These are phyloP conservation scores for Pouteria campechiana DNA, from an alignment of 179 eudicot genomes.

Conservation along the genomic window DNA sequence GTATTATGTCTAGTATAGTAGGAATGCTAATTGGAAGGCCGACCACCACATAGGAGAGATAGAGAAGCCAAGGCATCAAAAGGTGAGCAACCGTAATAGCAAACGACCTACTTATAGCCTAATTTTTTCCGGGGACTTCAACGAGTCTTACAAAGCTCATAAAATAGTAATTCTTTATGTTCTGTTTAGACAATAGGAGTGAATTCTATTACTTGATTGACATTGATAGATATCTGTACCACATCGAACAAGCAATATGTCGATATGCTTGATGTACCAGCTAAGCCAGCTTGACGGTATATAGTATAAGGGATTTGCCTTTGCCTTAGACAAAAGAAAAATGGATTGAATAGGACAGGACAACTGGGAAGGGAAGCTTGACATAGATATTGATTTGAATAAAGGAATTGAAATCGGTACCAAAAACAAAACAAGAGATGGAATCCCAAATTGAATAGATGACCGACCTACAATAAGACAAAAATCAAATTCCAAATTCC, in stretches of 20 bases:
- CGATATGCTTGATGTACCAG: not conserved
- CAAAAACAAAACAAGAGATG: not conserved
- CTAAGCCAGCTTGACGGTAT: not conserved
- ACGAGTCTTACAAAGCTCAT: no score
- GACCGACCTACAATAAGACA: not conserved
- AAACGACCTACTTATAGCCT: no score
- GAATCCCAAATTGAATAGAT: not conserved
- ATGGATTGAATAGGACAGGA: no score
- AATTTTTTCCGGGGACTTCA: no score
- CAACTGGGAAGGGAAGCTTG: not conserved
- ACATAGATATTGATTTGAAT: not conserved
- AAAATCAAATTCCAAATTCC: conserved; percentile 1
- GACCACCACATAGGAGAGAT: no score
- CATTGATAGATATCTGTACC: not conserved
- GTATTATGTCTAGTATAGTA: no score
- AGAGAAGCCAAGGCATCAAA: no score
- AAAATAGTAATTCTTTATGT: not conserved
- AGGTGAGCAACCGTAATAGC: no score
- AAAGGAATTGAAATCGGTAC: not conserved
- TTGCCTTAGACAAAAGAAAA: no score
- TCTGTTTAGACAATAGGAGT: not conserved
- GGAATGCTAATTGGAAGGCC: no score
- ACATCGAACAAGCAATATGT: not conserved
- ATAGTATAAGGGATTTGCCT: no score
- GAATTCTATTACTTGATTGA: not conserved